phyloP scores from a whole-genome alignment of 768 basidiomycete genomes.

The Postia placenta region DNA sequence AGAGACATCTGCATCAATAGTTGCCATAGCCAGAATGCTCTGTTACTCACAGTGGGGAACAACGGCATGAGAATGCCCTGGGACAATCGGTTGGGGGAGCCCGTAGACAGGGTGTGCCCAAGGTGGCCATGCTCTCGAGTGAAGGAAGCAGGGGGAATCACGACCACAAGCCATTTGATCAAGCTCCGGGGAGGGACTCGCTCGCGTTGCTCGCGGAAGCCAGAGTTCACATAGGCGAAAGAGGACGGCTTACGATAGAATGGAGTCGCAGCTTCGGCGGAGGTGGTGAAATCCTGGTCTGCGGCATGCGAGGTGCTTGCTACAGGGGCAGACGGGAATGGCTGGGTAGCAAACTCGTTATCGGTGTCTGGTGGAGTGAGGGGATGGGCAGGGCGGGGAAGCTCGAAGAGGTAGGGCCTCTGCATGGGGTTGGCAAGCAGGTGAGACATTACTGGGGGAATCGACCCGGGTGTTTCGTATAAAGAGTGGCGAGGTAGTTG shows the following conservation, averaged over 20 bases:
- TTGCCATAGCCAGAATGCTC: not conserved
- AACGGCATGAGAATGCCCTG: slow-evolving; percentile 73
- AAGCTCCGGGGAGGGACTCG: slow-evolving; percentile 19
- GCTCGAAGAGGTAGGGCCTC: slow-evolving; percentile 39
- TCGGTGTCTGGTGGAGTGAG: slow-evolving; percentile 30
- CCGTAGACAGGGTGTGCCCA: slow-evolving; percentile 51
- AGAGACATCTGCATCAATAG: not conserved
- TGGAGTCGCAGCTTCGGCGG: slow-evolving; percentile 9
- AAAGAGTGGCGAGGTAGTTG: slow-evolving; percentile 9
- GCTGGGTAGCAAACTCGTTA: slow-evolving; percentile 15
- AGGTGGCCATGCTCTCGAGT: slow-evolving; percentile 52
- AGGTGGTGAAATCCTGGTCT: slow-evolving; percentile 10
- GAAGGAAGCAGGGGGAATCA: slow-evolving; percentile 58
- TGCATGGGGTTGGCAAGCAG: slow-evolving; percentile 27
- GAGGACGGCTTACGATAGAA: slow-evolving; percentile 15
- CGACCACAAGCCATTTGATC: slow-evolving; percentile 53
- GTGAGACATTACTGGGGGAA: slow-evolving; percentile 34
- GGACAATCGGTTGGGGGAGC: slow-evolving; percentile 53
- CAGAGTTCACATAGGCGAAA: slow-evolving; percentile 37
- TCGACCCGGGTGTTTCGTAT: slow-evolving; percentile 4
- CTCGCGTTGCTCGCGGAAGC: slow-evolving; percentile 20
- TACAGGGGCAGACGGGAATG: slow-evolving; percentile 3
- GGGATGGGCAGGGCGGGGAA: slow-evolving; percentile 32
- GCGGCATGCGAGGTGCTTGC: slow-evolving; percentile 8
- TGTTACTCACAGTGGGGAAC: slow-evolving; percentile 53